Percentiles rank a stretch among this genome's conserved stretches.
phyloP scores from a whole-genome alignment of 352 stramenopile genomes.

The Pythium brassicae region DNA sequence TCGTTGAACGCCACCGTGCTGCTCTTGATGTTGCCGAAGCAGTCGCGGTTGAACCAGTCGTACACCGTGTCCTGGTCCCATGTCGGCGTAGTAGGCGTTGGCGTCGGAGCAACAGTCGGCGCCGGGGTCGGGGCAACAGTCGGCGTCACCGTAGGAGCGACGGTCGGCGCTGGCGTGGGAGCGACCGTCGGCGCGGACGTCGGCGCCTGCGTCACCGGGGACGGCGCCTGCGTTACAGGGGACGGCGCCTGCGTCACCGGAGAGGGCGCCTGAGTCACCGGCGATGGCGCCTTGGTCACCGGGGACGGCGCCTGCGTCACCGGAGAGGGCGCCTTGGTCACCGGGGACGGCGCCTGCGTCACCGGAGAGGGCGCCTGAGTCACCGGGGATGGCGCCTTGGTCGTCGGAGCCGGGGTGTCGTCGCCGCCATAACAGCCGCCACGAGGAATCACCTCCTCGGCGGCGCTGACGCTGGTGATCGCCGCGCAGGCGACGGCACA shows the following conservation, averaged over 20 bases:
- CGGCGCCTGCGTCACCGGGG: background rate
- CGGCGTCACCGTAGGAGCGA: constrained; percentile 1
- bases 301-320: background rate
- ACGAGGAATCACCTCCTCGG: constrained; percentile 10
- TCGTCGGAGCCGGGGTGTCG: constrained; percentile 2
- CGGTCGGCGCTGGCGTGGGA: background rate
- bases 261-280: background rate
- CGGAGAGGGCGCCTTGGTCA: too few species aligned
- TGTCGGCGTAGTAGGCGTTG: background rate
- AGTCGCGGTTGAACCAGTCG: constrained; percentile 5
- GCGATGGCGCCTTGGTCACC: constrained; percentile 5
- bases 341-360: background rate
- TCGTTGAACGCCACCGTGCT: constrained; percentile 1
- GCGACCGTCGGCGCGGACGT: background rate
- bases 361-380: background rate
- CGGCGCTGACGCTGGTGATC: constrained; percentile 1
- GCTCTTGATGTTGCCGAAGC: constrained; percentile 8
- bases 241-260: background rate
- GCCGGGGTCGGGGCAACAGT: background rate
- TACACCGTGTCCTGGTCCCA: constrained; percentile 7
- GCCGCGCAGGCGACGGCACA: constrained; percentile 8
- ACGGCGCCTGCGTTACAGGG: background rate
- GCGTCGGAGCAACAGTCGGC: constrained; percentile 4
- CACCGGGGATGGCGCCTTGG: constrained; percentile 7
- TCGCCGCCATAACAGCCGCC: constrained; percentile 9